Base-by-base conservation (phyloP, 1,284 basidiomycete genomes). In the Trichosporon coremiiforme region DNA sequence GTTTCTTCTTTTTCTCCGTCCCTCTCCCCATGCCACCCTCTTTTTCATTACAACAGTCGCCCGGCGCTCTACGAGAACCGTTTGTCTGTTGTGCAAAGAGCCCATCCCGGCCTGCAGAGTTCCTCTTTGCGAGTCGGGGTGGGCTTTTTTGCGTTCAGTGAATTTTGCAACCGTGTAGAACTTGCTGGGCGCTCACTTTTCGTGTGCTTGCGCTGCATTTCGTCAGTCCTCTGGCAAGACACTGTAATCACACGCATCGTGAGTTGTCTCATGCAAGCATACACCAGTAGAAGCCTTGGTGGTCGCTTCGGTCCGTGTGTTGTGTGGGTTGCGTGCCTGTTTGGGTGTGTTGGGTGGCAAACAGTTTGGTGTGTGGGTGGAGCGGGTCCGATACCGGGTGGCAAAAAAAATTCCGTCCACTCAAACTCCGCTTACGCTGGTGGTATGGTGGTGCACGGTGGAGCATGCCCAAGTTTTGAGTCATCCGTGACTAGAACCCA, bases 81-180 rank as follows among this genome's bases (percentile, higher is more conserved):
- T 68, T 66, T 65, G 53, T 64, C 65, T 41, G 72, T 75, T 73
- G 74, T 45, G 70, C 70, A 69, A 67, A 71, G 12, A 64, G 71
- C 71, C 73, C 71, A 73, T 62, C 68, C 68, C 47, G 47, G 33
- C 45, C 22, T 36, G 33, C 66, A 66, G 57, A 60, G 57, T 60
- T n/a, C 31, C 57, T 53, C 35, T 35, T 65, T 62, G 35, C 60
- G 65, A 17, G 62, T 15, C 22, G 65, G 69, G 69, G 71, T 74
- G 73, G 73, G 73, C 71, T 73, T 73, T 74, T 74, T 74, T 74
- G 73, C 73, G 71, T 74, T 70, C 15, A 45, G 38, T 66, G 17
- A 9, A 17, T 60, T 60, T 31, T 53, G 29, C 55, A 29, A 33
- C 25, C 29, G 25, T 47, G 31, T 64, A 25, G 66, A 50, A 62